Percentiles rank a stretch among this genome's conserved stretches.
Evolutionary conservation across 495 filamentous ascomycete genomes (phyloP).

Genomic region (Penicillium robsamsonii): DNA sequence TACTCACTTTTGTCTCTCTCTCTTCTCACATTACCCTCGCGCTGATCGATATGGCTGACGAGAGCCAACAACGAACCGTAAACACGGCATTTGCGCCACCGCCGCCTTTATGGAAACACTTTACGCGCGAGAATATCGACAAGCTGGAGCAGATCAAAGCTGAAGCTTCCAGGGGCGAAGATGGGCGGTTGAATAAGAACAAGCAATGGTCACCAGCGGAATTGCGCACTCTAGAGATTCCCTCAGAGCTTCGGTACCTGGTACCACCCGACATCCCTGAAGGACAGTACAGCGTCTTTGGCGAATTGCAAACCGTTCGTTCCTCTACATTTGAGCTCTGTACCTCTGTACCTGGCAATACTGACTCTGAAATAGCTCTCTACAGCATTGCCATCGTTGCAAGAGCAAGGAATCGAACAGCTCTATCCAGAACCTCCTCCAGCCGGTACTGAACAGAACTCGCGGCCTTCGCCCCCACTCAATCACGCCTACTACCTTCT

Average conservation of each 20-base stretch:
- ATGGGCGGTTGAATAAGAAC: slow-evolving; percentile 30
- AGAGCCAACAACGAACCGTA: slow-evolving; percentile 46
- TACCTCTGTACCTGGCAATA: neutral
- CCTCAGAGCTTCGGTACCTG: slow-evolving; percentile 72
- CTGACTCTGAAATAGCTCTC: slow-evolving; percentile 39
- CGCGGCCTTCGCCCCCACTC: slow-evolving; percentile 40
- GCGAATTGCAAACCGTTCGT: slow-evolving; percentile 60
- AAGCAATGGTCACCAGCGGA: slow-evolving; percentile 43
- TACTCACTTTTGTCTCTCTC: neutral
- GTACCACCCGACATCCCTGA: slow-evolving; percentile 77
- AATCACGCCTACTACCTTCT: slow-evolving; percentile 76
- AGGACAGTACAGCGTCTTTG: slow-evolving; percentile 73
- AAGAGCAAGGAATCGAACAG: slow-evolving; percentile 66
- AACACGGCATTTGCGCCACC: slow-evolving; percentile 74
- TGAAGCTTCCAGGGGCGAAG: slow-evolving; percentile 39
- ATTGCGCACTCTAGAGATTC: slow-evolving; percentile 59
- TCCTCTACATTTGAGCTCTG: neutral
- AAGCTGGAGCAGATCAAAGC: slow-evolving; percentile 58
- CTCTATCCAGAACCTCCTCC: slow-evolving; percentile 59
- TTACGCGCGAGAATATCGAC: slow-evolving; percentile 73
- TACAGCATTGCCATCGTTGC: slow-evolving; percentile 63
- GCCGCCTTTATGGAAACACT: slow-evolving; percentile 86
- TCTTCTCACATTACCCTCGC: neutral
- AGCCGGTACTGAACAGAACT: slow-evolving; percentile 31
- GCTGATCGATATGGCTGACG: slow-evolving; percentile 48